Evolutionary conservation across 23 red algal genomes (phyloP).

Genomic region (Gracilaria gracilis): DNA sequence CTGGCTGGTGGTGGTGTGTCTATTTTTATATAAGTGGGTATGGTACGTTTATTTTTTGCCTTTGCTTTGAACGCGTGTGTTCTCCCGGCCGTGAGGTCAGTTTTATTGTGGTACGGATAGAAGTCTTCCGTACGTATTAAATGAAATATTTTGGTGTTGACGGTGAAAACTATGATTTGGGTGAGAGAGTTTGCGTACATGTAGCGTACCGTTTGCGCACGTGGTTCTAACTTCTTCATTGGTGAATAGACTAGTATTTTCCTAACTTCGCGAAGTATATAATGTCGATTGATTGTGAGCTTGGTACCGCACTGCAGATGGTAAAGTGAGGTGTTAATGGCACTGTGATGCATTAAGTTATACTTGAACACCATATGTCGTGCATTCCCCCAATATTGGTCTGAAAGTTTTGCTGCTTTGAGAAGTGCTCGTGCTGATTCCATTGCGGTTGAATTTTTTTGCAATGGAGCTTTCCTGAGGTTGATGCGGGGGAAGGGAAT

Average conservation of each 20-base stretch:
- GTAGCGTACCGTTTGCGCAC: not conserved
- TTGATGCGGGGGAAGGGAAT: not conserved
- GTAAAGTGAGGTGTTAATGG: not conserved
- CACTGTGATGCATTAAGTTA: slow-evolving; percentile 17
- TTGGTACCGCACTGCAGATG: not conserved
- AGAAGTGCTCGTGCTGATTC: not conserved
- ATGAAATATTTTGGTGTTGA: no score
- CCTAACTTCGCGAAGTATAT: not conserved
- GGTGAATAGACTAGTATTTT: not conserved
- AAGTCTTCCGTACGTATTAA: no score
- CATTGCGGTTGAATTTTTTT: slow-evolving; percentile 16
- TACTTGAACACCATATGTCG: not conserved
- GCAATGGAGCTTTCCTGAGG: slow-evolving; percentile 33
- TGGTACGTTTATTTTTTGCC: no score
- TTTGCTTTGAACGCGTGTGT: no score
- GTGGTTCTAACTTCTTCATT: slow-evolving; percentile 4
- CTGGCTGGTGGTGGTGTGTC: no score
- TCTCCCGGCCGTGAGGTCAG: no score
- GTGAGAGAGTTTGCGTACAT: not conserved
- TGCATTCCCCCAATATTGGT: slow-evolving; percentile 10
- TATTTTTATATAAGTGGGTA: no score
- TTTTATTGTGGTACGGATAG: not conserved
- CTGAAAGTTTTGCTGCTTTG: not conserved
- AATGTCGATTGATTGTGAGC: not conserved
- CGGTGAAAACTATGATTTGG: not conserved